Percentiles rank a stretch among this genome's conserved stretches.
phyloP scores from a whole-genome alignment of 371 early-diverging fungal species.

The Vairimorpha necatrix region DNA sequence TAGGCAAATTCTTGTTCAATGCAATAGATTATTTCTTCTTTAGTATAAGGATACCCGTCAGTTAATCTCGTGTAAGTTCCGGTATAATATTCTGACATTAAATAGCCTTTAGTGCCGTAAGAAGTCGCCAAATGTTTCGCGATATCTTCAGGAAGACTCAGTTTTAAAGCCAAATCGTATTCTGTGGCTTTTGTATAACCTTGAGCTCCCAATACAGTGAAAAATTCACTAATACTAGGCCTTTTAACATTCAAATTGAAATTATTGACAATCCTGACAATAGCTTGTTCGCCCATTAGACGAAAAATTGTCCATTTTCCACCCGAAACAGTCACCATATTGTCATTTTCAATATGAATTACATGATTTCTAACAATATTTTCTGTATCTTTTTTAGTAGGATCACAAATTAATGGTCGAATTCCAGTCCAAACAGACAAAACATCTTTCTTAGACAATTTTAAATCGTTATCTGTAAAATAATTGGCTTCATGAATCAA shows the following conservation, averaged over 20 bases:
- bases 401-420: conserved; percentile 91
- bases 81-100: conserved; percentile 57
- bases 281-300: conserved; percentile 91
- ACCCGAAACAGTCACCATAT: conserved; percentile 87
- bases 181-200: conserved; percentile 78
- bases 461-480: conserved; percentile 76
- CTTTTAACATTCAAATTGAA: conserved; percentile 66
- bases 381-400: conserved; percentile 74
- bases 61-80: neutral
- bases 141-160: conserved; percentile 82
- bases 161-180: conserved; percentile 78
- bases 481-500: conserved; percentile 82
- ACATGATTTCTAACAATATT: conserved; percentile 89
- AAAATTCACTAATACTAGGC: conserved; percentile 70
- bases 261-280: conserved; percentile 75
- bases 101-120: conserved; percentile 82
- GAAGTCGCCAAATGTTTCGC: conserved; percentile 79
- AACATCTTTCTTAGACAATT: conserved; percentile 85
- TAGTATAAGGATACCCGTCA: conserved; percentile 78
- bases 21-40: conserved; percentile 86
- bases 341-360: conserved; percentile 75
- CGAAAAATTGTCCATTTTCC: conserved; percentile 99
- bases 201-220: conserved; percentile 76
- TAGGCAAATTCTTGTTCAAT: conserved; percentile 83
- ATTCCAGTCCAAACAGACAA: conserved; percentile 95